A percentile compares a stretch with the other conserved stretches of the same genome.
These are phyloP conservation scores for Mucor ambiguus DNA, from an alignment of 371 early-diverging fungal species.

Conservation along the genomic window DNA sequence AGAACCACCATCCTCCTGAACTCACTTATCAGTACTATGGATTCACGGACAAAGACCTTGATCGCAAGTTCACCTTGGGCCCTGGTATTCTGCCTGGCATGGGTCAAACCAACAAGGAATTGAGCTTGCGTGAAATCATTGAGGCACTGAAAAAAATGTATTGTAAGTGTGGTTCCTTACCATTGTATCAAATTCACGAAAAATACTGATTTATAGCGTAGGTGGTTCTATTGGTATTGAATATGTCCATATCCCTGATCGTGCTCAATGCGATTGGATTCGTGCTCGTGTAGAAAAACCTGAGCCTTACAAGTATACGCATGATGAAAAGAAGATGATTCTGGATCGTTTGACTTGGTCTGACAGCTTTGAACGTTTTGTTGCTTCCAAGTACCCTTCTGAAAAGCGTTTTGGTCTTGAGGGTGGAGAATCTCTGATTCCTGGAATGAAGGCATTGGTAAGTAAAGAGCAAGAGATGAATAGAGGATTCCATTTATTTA, in stretches of 20 bases:
- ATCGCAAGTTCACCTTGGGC: constrained; percentile 88
- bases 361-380: constrained; percentile 94
- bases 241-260: constrained; percentile 97
- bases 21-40: constrained; percentile 88
- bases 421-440: constrained; percentile 95
- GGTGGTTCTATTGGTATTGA: constrained; percentile 91
- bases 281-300: constrained; percentile 90
- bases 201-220: not conserved
- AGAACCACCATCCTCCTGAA: constrained; percentile 73
- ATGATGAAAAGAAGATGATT: constrained; percentile 87
- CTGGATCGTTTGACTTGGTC: constrained; percentile 96
- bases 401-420: constrained; percentile 98
- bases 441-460: constrained; percentile 96
- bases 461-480: constrained; percentile 11
- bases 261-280: constrained; percentile 97
- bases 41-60: constrained; percentile 89
- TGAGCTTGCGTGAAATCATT: constrained; percentile 92
- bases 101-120: constrained; percentile 57
- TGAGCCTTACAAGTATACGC: constrained; percentile 79
- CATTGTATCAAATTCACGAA: too few species aligned
- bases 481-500: not conserved
- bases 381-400: constrained; percentile 91
- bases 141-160: constrained; percentile 81
- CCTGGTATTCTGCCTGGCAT: constrained; percentile 94
- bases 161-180: constrained; percentile 44